Percentiles rank a stretch among this genome's conserved stretches.
Conservation (phyloP, 352 stramenopile genomes). For the Phytopythium montanum region DNA sequence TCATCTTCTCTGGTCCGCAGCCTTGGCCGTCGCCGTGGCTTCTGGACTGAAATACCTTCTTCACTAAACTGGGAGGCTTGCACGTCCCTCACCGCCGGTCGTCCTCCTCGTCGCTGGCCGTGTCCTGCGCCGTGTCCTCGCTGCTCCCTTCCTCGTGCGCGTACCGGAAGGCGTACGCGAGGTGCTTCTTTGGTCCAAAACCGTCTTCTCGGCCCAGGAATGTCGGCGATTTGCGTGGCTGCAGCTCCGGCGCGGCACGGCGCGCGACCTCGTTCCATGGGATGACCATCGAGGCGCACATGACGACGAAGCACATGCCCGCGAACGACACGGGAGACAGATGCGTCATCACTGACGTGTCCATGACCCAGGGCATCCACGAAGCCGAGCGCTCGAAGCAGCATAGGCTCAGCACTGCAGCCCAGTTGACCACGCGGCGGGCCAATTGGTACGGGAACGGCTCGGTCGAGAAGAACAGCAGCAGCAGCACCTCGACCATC, state of each 20-base stretch:
- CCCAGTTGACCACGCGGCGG: constrained; percentile 37
- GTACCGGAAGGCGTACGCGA: background rate
- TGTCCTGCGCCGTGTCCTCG: constrained; percentile 8
- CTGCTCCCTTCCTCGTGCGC: constrained; percentile 5
- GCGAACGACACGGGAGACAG: constrained; percentile 30
- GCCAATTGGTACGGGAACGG: constrained; percentile 38
- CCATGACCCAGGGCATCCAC: constrained; percentile 17
- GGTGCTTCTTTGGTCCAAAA: background rate
- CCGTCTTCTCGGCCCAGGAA: background rate
- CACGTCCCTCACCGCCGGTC: background rate
- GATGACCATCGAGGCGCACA: constrained; percentile 38
- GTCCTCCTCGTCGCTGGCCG: constrained; percentile 8
- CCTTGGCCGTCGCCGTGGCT: background rate
- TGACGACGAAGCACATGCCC: constrained; percentile 29
- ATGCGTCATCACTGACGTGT: constrained; percentile 12
- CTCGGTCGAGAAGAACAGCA: constrained; percentile 51
- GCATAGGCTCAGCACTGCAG: constrained; percentile 22
- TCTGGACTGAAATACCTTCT: background rate
- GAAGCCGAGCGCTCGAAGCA: constrained; percentile 18
- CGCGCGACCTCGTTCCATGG: constrained; percentile 36
- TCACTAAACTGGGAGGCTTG: background rate
- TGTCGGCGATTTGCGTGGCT: constrained; percentile 9
- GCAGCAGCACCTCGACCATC: constrained; percentile 42
- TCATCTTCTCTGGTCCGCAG: background rate
- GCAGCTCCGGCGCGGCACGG: background rate